Evolutionary conservation across 805 yeast genomes (phyloP).

Genomic region (Wickerhamia fluorescens): DNA sequence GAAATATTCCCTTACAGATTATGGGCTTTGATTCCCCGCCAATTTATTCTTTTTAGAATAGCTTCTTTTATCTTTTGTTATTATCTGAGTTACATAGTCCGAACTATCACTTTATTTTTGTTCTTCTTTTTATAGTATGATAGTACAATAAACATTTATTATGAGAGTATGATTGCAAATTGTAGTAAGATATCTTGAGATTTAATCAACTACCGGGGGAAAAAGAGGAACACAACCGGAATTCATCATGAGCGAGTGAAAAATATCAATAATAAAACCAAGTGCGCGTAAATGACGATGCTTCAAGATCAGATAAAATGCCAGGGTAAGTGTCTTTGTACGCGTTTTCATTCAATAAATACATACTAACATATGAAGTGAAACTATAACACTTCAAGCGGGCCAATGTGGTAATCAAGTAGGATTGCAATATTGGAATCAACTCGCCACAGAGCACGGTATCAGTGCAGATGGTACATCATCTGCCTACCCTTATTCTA

Average conservation of each 20-base stretch:
- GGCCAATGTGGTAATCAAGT: slow-evolving; percentile 98
- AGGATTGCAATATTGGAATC: slow-evolving; percentile 90
- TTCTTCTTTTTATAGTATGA: no score
- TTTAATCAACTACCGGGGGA: no score
- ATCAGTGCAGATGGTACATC: slow-evolving; percentile 59
- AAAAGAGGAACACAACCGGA: no score
- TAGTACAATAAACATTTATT: no score
- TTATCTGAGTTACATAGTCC: no score
- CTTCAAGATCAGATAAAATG: slow-evolving; percentile 9
- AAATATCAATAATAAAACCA: slow-evolving; percentile 1
- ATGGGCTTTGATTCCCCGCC: no score
- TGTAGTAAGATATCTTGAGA: no score
- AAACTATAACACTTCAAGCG: slow-evolving; percentile 62
- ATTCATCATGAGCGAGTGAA: neutral
- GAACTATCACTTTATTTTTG: no score
- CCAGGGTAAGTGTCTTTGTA: slow-evolving; percentile 19
- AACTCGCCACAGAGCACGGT: slow-evolving; percentile 81
- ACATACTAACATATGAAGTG: slow-evolving; percentile 34
- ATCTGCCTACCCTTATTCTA: slow-evolving; percentile 22
- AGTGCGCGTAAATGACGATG: neutral
- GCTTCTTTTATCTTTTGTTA: no score
- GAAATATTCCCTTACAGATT: no score
- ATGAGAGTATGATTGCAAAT: no score
- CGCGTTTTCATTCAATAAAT: neutral
- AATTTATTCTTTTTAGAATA: no score